Base-by-base conservation (phyloP, 371 early-diverging fungal species). In the Funneliformis caledonium region DNA sequence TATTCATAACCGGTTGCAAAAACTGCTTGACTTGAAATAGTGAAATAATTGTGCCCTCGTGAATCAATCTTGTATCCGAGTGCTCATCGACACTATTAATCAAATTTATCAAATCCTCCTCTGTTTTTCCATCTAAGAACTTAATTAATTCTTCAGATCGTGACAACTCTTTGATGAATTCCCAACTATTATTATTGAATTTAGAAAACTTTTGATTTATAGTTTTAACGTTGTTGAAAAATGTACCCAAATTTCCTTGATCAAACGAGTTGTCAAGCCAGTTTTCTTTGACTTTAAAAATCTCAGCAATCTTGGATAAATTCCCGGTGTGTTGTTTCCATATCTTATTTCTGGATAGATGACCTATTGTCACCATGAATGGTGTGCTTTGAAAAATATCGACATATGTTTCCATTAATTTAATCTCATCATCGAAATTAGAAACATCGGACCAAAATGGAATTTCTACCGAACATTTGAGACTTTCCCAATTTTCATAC, bases 21-120 rank as follows among this genome's bases (percentile, higher is more conserved):
- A 72, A 80, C 48, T 80, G 80, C 45, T 80, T 80, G 48, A 80
- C 72, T 80, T 80, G 60, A 26, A 80, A 72, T 26, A 80, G 68
- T 60, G 80, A 80, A 33, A 72, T 61, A 14, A 80, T 72, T 26
- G 80, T 80, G 8, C 72, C 80, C 45, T 80, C 80, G 62, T 80
- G 80, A 19, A 80, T 72, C 4, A 80, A 33, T 7, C 80, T 19
- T 31, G 60, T 72, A 33, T 80, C 80, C 1, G 80, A 80, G 59
- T 67, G 67, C 4, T 80, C 80, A 47, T 80, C 80, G 43, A 80
- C 80, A 11, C 43, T 31, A 69, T 80, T 80, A 80, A 80, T 72
- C 42, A 80, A 59, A 72, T 80, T 72, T 61, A 72, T 80, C 2
- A 80, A 22, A 47, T 80, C 72, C 45, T 80, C 61, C n/a, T 59